Evolutionary conservation across 1,139 yeast species (phyloP).

Genomic region (Pneumocystis wakefieldiae): DNA sequence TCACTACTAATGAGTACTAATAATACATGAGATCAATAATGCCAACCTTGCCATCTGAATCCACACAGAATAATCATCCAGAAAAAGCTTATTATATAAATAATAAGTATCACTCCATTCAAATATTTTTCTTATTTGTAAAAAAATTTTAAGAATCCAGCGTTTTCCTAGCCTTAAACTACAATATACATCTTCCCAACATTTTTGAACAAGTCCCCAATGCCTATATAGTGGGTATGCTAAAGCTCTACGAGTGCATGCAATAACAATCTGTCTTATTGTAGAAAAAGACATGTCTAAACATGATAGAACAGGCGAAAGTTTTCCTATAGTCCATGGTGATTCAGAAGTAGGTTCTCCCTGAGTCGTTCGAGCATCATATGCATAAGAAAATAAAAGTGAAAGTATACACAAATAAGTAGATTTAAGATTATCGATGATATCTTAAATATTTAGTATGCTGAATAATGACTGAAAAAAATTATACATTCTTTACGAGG

Average conservation of each 20-base stretch:
- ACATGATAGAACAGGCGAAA: constrained; percentile 60
- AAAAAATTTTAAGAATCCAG: constrained; percentile 41
- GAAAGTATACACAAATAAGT: constrained; percentile 48
- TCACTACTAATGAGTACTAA: constrained; percentile 20
- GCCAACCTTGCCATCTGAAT: constrained; percentile 33
- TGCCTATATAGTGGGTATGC: constrained; percentile 69
- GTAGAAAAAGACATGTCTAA: constrained; percentile 43
- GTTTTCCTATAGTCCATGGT: constrained; percentile 84
- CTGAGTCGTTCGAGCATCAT: constrained; percentile 57
- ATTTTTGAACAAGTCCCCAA: constrained; percentile 41
- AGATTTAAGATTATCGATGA: constrained; percentile 36
- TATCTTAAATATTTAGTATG: constrained; percentile 6
- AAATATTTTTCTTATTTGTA: constrained; percentile 56
- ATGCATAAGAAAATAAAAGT: constrained; percentile 54
- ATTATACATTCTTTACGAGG: constrained; percentile 47
- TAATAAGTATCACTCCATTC: constrained; percentile 76
- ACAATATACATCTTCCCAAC: constrained; percentile 64
- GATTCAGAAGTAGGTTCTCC: constrained; percentile 78
- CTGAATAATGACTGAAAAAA: background rate
- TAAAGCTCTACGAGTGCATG: constrained; percentile 56
- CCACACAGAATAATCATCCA: constrained; percentile 77
- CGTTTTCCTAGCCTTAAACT: constrained; percentile 57
- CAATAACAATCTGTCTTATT: constrained; percentile 40
- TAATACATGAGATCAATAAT: background rate
- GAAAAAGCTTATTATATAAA: constrained; percentile 64